Evolutionary conservation across 345 rosid genomes (phyloP), one percentile per base, ranked within the genome.

Genomic region (Corymbia maculata): DNA sequence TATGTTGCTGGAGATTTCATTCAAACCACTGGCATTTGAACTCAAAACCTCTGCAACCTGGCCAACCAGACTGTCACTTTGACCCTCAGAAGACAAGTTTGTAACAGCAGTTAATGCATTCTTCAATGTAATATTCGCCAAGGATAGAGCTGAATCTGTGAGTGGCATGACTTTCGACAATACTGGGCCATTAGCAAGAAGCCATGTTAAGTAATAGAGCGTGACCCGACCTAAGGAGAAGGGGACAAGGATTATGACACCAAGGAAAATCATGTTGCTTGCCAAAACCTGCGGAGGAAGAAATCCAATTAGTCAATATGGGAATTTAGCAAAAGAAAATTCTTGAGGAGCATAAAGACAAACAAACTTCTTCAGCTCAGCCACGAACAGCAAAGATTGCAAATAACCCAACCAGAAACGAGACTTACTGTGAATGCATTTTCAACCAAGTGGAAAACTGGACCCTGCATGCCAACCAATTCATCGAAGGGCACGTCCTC

Each of bases 401-500:
- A 59, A 79, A 30, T 52, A 89, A 24, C 88, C 24, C 44, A 88
- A 87, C 49, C 85, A 86, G n/a, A 70, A 36, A 64, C 17, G 47
- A 57, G 75, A 93, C 99, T 94, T 92, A 98, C 99, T 79, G 99
- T 98, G 88, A 98, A 97, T 85, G 99, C 98, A 93, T 98, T 98
- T 92, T 98, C 99, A 93, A 98, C 98, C 93, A 98, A 95, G 94
- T 98, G 99, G 87, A 98, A 96, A 87, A 98, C 98, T 36, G 99
- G 99, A 86, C 99, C 98, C 94, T 97, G 99, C 99, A 98, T 98
- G 90, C 99, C 99, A 86, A 97, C 99, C 87, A 98, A 96, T 93
- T 98, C 99, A 82, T 98, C 99, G 89, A 98, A 98, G 70, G 99
- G 99, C 42, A 98, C 99, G 88, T 98, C 99, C 93, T 98, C 99